Base-by-base conservation (phyloP, 257 asterid genomes). In the Prunella vulgaris region DNA sequence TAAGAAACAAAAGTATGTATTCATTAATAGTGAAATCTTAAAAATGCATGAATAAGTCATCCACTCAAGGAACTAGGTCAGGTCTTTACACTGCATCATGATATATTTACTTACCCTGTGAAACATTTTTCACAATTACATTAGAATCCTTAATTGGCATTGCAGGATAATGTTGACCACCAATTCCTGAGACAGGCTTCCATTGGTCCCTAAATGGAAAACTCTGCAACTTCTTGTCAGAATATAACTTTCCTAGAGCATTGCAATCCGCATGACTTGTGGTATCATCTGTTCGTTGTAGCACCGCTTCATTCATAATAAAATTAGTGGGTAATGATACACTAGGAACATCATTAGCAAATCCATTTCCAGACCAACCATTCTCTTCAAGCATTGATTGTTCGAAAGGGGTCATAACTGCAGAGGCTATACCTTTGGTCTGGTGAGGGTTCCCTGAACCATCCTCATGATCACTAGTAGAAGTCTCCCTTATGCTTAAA, bases 131-230 rank as follows among this genome's bases (percentile, higher is more conserved):
- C 22, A 60, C 67, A 74, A 68, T 48, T 65, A 71, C 63, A 69
- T 73, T 86, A 52, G 87, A 71, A 70, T 78, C 87, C 83, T 82
- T 88, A 42, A 53, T 46, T 22, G 82, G 78, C 81, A 85, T 70
- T 38, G 70, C 76, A 22, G 78, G 65, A 74, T 66, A 82, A 76
- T 79, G 82, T 74, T 78, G 94, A 77, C 82, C 81, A 77, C 72
- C 80, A 79, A 79, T 69, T 77, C 87, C 93, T 44, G 87, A 66
- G 59, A 79, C 87, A 65, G 96, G 86, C 77, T 85, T 87, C 96
- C 96, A 88, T 79, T 87, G 96, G 54, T 85, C 93, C 80, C 86
- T 87, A 25, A 44, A 64, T 21, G 79, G 82, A 58, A 85, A 77
- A 80, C 74, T 80, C 60, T 88, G 81, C 76, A 83, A 75, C 63